These are phyloP conservation scores for Hypoxylon sp. DNA, from an alignment of 2,329 filamentous ascomycete species.

Conservation along the genomic window DNA sequence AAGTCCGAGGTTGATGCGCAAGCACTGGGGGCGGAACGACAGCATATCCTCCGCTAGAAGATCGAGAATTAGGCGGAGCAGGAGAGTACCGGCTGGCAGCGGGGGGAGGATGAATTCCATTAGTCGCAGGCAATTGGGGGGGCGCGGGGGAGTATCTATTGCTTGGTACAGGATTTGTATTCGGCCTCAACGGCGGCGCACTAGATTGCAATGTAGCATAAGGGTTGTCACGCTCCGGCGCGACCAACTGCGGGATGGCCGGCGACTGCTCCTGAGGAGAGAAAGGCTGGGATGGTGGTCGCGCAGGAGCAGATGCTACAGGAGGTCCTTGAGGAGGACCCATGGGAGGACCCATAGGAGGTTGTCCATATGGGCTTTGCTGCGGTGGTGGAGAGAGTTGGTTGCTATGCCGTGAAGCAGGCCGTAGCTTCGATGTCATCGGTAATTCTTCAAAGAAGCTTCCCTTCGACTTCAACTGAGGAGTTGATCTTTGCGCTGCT, in stretches of 20 bases:
- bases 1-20: conserved; percentile 69
- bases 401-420: conserved; percentile 63
- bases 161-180: conserved; percentile 46
- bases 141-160: conserved; percentile 71
- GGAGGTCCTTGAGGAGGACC: conserved; percentile 40
- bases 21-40: conserved; percentile 57
- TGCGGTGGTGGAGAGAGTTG: conserved; percentile 56
- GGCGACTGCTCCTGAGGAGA: conserved; percentile 40
- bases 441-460: conserved; percentile 85
- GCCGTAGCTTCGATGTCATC: conserved; percentile 66
- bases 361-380: conserved; percentile 47
- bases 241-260: conserved; percentile 56
- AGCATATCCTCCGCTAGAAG: conserved; percentile 52
- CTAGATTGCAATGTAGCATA: conserved; percentile 59
- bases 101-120: conserved; percentile 50
- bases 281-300: conserved; percentile 29
- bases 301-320: conserved; percentile 27
- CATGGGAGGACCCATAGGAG: conserved; percentile 46
- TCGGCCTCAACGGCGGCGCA: conserved; percentile 43
- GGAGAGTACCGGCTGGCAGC: conserved; percentile 64
- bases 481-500: conserved; percentile 47
- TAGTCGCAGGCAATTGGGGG: conserved; percentile 50
- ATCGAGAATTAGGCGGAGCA: conserved; percentile 52
- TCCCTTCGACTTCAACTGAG: conserved; percentile 52
- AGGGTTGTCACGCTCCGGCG: conserved; percentile 61